Evolutionary conservation across 306 rosid genomes (phyloP).

Genomic region (Rosa multiflora): DNA sequence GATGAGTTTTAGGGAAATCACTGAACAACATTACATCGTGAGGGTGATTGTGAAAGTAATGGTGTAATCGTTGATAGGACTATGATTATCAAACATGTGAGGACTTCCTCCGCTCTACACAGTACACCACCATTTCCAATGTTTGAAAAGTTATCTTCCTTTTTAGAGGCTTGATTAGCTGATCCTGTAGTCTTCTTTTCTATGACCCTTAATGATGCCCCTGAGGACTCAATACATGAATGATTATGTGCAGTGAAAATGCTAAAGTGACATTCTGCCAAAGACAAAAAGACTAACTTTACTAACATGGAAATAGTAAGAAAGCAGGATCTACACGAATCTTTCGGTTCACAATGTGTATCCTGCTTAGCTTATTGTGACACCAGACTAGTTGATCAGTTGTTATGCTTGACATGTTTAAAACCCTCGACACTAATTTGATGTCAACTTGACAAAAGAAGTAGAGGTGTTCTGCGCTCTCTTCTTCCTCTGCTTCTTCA

Average conservation of each 20-base stretch:
- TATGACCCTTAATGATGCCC: neutral
- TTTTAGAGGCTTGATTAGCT: neutral
- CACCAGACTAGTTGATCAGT: constrained; percentile 92
- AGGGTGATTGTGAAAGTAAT: too few species aligned
- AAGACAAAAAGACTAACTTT: neutral
- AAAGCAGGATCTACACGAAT: constrained; percentile 73
- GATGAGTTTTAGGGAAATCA: too few species aligned
- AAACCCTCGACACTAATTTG: constrained; percentile 80
- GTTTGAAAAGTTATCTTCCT: neutral
- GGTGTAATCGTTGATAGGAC: too few species aligned
- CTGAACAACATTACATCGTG: too few species aligned
- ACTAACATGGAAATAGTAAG: constrained; percentile 68
- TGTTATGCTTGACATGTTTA: constrained; percentile 79
- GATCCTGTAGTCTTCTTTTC: neutral
- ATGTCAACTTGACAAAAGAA: constrained; percentile 89
- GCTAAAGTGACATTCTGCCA: neutral
- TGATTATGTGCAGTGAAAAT: neutral
- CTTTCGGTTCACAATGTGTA: constrained; percentile 54
- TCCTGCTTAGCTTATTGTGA: constrained; percentile 61
- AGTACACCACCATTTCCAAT: neutral
- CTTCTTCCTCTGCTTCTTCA: constrained; percentile 55
- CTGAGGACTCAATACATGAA: neutral
- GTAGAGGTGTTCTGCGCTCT: constrained; percentile 51
- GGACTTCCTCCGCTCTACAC: neutral
- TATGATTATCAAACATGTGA: too few species aligned